Evolutionary conservation across 2,329 filamentous ascomycete species (phyloP), one percentile per base, ranked within the genome.

Genomic region (Dothistroma septosporum): DNA sequence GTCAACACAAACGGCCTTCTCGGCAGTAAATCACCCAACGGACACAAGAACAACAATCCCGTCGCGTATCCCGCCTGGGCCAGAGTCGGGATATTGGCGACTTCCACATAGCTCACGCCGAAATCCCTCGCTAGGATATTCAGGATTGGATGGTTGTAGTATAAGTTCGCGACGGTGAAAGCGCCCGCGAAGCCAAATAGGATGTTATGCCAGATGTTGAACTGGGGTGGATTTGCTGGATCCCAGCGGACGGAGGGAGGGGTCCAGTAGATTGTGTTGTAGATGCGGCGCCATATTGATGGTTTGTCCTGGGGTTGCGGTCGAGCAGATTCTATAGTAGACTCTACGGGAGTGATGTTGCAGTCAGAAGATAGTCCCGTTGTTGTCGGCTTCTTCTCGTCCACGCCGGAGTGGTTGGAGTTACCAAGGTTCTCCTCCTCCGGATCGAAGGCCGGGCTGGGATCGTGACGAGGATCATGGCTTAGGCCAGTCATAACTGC

Each of bases 131-230:
- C 89, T 46, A 94, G 80, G 55, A 89, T 84, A 70, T 92, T 91
- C 24, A 93, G 77, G 52, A 93, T 89, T 0, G 90, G 89, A 68
- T 92, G 89, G 61, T 84, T 90, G 74, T 93, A 92, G 76, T 93
- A 93, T 2, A 93, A 78, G 67, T 92, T 92, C 19, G 89, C 89
- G 7, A 92, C 90, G 0, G 88, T 90, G 66, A 91, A 86, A 4
- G 86, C 82, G 0, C 77, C 81, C 0, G 83, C 88, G 68, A 88
- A 82, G 0, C 82, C 87, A 63, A 91, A 91, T 0, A 92, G 75
- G 2, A 91, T 72, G 68, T 92, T 92, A 70, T 90, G 77, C 2
- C 79, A 77, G 67, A 90, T 76, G 1, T 84, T 87, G 73, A 93
- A 91, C 33, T 81, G 78, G 0, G 87, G 87, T 8, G 89, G 89